Conservation (phyloP, 208 protist genomes). For the Trypanosoma melophagium region DNA sequence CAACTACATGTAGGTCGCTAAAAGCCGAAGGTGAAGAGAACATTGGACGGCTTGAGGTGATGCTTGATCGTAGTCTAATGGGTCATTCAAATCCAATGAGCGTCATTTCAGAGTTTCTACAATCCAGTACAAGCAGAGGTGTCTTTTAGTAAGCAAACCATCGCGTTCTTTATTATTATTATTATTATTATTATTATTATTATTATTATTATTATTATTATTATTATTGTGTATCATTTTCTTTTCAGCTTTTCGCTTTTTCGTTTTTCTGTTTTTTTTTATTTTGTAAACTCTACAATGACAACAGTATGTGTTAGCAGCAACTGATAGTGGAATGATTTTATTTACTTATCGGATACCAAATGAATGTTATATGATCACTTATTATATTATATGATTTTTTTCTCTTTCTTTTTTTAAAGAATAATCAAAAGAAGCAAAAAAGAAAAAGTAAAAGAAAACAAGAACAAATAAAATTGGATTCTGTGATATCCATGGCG, state of each 20-base stretch:
- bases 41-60: conserved; percentile 19
- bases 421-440: background rate
- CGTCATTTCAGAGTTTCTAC: conserved; percentile 21
- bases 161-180: conserved; percentile 8
- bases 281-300: too few relatives aligned
- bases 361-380: too few relatives aligned
- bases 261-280: too few relatives aligned
- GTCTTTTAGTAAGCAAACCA: conserved; percentile 17
- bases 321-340: background rate
- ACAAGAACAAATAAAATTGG: background rate
- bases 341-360: background rate
- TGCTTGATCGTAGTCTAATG: conserved; percentile 26
- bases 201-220: background rate
- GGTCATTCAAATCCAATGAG: conserved; percentile 22
- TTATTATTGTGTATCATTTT: background rate
- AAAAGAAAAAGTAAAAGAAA: background rate
- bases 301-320: too few relatives aligned
- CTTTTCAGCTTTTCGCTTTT: background rate
- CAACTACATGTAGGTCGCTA: conserved; percentile 28
- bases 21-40: conserved; percentile 20
- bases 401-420: conserved; percentile 1
- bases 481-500: conserved; percentile 40
- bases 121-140: conserved; percentile 4
- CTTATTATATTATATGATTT: background rate
- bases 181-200: conserved; percentile 22